A percentile compares a stretch with the other conserved stretches of the same genome.
Evolutionary conservation across 2,329 filamentous ascomycete species (phyloP).

Genomic region (Knufia petricola): DNA sequence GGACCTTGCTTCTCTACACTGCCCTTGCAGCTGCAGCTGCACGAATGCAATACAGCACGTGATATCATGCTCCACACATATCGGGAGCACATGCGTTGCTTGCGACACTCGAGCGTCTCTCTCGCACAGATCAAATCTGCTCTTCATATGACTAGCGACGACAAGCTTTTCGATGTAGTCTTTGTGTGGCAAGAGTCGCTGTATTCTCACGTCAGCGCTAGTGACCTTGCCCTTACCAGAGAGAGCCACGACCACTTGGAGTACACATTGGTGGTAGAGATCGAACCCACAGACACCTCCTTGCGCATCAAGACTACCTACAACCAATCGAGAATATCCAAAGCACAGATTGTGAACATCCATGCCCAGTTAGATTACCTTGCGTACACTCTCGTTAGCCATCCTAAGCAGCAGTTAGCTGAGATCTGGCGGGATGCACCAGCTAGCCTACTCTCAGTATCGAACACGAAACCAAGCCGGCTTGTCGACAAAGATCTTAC

Average conservation of each 20-base stretch:
- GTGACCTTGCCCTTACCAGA: conserved; percentile 43
- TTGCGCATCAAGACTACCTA: conserved; percentile 48
- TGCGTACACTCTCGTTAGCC: conserved; percentile 34
- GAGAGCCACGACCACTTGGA: conserved; percentile 63
- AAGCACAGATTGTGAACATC: conserved; percentile 47
- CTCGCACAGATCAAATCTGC: conserved; percentile 52
- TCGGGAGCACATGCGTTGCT: conserved; percentile 52
- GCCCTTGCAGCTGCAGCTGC: conserved; percentile 58
- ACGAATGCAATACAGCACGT: conserved; percentile 40
- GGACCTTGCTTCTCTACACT: conserved; percentile 72
- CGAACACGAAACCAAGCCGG: conserved; percentile 36
- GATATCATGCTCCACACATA: conserved; percentile 60
- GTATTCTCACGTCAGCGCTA: conserved; percentile 26
- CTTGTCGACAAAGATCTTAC: conserved; percentile 38
- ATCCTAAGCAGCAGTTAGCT: conserved; percentile 28
- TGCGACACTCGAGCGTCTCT: conserved; percentile 55
- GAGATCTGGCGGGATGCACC: conserved; percentile 13
- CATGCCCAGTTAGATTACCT: conserved; percentile 52
- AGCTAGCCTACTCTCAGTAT: conserved; percentile 37
- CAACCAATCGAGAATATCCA: conserved; percentile 44
- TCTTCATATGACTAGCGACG: conserved; percentile 45
- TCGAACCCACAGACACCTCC: conserved; percentile 51
- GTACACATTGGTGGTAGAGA: conserved; percentile 64
- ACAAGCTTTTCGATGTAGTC: conserved; percentile 64
- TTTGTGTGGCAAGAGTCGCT: conserved; percentile 79